Evolutionary conservation across 1,284 basidiomycete genomes (phyloP).

Genomic region (Cryptococcus sp.): DNA sequence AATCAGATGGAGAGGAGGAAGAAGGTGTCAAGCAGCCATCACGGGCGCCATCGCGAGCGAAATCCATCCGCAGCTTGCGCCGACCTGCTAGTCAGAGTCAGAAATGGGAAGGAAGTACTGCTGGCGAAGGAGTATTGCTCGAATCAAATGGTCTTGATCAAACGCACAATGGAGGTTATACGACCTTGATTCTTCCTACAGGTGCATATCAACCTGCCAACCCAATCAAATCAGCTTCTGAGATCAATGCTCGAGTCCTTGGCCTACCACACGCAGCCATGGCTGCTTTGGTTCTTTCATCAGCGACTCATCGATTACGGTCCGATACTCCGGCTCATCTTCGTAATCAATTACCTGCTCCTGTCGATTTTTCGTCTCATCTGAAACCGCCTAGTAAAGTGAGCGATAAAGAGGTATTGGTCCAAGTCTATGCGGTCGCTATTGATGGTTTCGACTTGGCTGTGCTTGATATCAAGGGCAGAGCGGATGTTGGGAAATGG

Average conservation of each 20-base stretch:
- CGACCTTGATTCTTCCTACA: constrained; percentile 64
- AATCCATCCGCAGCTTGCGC: constrained; percentile 22
- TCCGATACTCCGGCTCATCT: constrained; percentile 51
- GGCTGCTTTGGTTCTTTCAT: constrained; percentile 63
- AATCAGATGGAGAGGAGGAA: constrained; percentile 14
- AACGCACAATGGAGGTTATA: constrained; percentile 31
- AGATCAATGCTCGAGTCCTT: constrained; percentile 65
- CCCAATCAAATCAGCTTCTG: constrained; percentile 42
- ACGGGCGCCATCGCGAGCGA: constrained; percentile 18
- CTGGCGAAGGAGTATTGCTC: constrained; percentile 34
- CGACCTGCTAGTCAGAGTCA: constrained; percentile 1
- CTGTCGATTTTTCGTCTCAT: constrained; percentile 60
- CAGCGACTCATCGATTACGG: constrained; percentile 16
- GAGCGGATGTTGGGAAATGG: constrained; percentile 42
- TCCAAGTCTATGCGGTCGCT: constrained; percentile 80
- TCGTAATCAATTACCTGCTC: constrained; percentile 41
- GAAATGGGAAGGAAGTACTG: constrained; percentile 32
- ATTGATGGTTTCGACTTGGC: constrained; percentile 68
- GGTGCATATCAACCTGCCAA: constrained; percentile 51
- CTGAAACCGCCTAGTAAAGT: constrained; percentile 69
- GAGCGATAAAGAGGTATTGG: constrained; percentile 61
- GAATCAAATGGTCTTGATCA: constrained; percentile 33
- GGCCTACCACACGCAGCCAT: constrained; percentile 78
- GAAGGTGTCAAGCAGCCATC: constrained; percentile 14
- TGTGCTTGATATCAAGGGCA: constrained; percentile 54